phyloP scores from a whole-genome alignment of 2,329 filamentous ascomycete species.

The Diplodia intermedia region DNA sequence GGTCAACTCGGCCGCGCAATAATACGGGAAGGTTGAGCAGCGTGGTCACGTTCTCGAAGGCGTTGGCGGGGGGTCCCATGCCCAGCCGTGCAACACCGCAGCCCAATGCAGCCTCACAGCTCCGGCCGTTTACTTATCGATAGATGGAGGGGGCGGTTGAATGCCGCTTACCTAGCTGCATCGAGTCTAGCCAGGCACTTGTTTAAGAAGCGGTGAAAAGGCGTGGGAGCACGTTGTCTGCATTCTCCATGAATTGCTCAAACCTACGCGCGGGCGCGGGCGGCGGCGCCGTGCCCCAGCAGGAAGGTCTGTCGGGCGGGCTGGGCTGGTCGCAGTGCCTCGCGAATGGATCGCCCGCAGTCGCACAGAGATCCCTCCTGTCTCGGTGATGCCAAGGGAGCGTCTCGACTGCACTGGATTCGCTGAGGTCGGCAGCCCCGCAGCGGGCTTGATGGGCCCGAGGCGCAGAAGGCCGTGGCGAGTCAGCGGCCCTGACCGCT shows the following conservation, averaged over 20 bases:
- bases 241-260: slow-evolving; percentile 16
- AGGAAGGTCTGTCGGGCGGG: slow-evolving; percentile 18
- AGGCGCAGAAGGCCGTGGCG: slow-evolving; percentile 1
- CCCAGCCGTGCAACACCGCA: not conserved
- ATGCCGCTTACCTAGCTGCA: slow-evolving; percentile 15
- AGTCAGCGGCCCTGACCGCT: slow-evolving; percentile 28
- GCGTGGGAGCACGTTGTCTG: slow-evolving; percentile 21
- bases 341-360: slow-evolving; percentile 14
- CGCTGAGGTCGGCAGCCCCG: slow-evolving; percentile 21
- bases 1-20: not conserved
- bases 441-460: slow-evolving; percentile 17
- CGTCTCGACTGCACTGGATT: slow-evolving; percentile 2
- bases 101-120: slow-evolving; percentile 17
- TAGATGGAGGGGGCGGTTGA: slow-evolving; percentile 5
- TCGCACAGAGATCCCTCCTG: slow-evolving; percentile 28
- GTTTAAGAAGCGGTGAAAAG: slow-evolving; percentile 28
- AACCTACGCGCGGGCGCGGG: not conserved
- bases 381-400: slow-evolving; percentile 19
- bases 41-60: slow-evolving; percentile 25
- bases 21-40: slow-evolving; percentile 14
- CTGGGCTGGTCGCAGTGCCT: slow-evolving; percentile 3
- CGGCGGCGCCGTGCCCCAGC: slow-evolving; percentile 17
- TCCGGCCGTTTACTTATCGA: slow-evolving; percentile 17
- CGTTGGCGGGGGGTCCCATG: slow-evolving; percentile 14
- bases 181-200: slow-evolving; percentile 32